phyloP scores from a whole-genome alignment of 306 rosid species.

The Malus sieversii region DNA sequence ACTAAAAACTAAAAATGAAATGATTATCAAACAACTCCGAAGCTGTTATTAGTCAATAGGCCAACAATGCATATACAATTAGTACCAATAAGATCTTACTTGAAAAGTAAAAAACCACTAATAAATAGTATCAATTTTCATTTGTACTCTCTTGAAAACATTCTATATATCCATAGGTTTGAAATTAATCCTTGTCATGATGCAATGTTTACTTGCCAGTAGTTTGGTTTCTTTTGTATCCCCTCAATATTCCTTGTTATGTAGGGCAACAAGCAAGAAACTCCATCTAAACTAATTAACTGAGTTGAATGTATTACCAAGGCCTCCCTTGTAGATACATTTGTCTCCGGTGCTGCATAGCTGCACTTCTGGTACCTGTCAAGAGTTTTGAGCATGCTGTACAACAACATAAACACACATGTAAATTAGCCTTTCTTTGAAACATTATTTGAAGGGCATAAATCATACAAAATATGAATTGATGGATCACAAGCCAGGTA shows the following conservation, averaged over 20 bases:
- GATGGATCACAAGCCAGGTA: neutral
- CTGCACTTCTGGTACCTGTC: conserved; percentile 97
- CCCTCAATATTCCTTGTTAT: neutral
- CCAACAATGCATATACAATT: neutral
- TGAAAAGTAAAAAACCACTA: neutral
- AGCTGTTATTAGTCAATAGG: neutral
- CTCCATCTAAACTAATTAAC: neutral
- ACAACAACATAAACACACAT: neutral
- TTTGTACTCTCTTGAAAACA: neutral
- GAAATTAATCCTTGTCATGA: neutral
- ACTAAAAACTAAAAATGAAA: too few species aligned
- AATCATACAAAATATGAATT: neutral
- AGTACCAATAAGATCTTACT: neutral
- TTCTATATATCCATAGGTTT: neutral
- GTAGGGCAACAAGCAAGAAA: neutral
- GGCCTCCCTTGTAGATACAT: conserved; percentile 82
- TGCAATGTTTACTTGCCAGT: neutral
- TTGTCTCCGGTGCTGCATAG: conserved; percentile 90
- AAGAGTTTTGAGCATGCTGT: conserved; percentile 98
- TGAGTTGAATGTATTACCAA: conserved; percentile 44
- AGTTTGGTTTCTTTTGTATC: neutral
- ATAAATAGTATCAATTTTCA: neutral
- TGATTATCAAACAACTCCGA: neutral
- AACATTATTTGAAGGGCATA: neutral
- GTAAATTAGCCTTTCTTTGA: too few species aligned